A percentile compares a stretch with the other conserved stretches of the same genome.
Conservation (phyloP, 805 yeast species). For the Metschnikowia anglica region DNA sequence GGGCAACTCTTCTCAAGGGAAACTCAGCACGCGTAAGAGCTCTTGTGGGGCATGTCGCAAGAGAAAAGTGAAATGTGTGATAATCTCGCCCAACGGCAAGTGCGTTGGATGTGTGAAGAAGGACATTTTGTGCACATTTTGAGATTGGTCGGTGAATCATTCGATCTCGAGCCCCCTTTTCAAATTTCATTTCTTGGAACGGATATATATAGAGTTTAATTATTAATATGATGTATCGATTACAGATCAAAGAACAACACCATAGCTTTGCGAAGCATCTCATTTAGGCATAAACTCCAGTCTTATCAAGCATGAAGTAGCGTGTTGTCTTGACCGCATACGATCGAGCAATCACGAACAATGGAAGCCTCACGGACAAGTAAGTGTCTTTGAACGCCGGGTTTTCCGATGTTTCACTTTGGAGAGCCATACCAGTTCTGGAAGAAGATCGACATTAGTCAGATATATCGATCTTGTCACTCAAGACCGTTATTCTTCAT, state of each 20-base stretch:
- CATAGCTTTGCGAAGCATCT: too few relatives aligned
- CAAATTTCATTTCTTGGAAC: slow-evolving; percentile 5
- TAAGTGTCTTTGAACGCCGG: not conserved
- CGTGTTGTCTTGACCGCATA: too few relatives aligned
- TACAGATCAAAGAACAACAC: not conserved
- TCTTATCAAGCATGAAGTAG: not conserved
- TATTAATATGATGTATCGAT: slow-evolving; percentile 1
- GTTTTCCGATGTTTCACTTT: too few relatives aligned
- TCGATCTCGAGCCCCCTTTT: not conserved
- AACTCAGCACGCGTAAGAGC: slow-evolving; percentile 28
- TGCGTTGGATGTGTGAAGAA: slow-evolving; percentile 45
- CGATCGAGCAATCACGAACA: too few relatives aligned
- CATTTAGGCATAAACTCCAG: too few relatives aligned
- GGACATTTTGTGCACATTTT: slow-evolving; percentile 30
- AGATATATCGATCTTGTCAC: too few relatives aligned
- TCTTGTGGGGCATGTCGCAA: slow-evolving; percentile 42
- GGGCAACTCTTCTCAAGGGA: slow-evolving; percentile 1
- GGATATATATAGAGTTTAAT: slow-evolving; percentile 1
- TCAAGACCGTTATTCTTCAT: too few relatives aligned
- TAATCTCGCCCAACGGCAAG: slow-evolving; percentile 28
- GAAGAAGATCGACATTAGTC: too few relatives aligned
- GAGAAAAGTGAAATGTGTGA: slow-evolving; percentile 44
- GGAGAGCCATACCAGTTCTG: too few relatives aligned
- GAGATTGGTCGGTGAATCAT: not conserved
- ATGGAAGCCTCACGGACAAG: too few relatives aligned